Conservation (phyloP, 768 basidiomycete genomes). For the Sarcodon sp. region DNA sequence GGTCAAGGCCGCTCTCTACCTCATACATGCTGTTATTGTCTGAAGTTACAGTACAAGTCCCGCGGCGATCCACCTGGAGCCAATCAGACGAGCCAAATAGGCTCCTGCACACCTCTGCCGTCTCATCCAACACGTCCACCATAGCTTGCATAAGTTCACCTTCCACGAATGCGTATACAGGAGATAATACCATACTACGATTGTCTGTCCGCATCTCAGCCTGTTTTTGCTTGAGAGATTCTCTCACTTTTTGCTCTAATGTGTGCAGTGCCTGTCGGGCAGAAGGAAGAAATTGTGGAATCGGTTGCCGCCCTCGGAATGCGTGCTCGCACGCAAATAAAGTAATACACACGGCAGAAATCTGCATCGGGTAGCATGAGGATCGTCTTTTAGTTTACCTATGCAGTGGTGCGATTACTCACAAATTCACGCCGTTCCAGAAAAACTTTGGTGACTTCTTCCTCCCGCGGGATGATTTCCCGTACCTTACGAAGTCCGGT, state of each 20-base stretch:
- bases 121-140: conserved; percentile 27
- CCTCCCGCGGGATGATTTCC: conserved; percentile 30
- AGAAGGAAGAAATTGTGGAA: conserved; percentile 39
- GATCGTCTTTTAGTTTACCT: not conserved
- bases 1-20: conserved; percentile 11
- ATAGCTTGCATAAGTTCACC: conserved; percentile 26
- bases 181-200: conserved; percentile 21
- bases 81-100: conserved; percentile 33
- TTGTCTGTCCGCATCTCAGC: conserved; percentile 10
- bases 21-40: conserved; percentile 10
- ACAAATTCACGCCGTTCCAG: conserved; percentile 30
- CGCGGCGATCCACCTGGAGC: conserved; percentile 16
- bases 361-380: conserved; percentile 10
- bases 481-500: conserved; percentile 33
- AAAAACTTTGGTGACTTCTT: conserved; percentile 25
- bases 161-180: conserved; percentile 31
- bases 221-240: conserved; percentile 16
- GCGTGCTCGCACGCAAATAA: conserved; percentile 38
- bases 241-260: conserved; percentile 21
- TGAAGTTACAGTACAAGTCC: not conserved
- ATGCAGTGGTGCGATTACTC: conserved; percentile 1
- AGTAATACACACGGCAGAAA: conserved; percentile 32
- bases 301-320: conserved; percentile 29
- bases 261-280: conserved; percentile 23
- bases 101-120: conserved; percentile 25